These are phyloP conservation scores for Heracleum sosnowskyi DNA, from an alignment of 129 eudicot genomes.

Conservation along the genomic window DNA sequence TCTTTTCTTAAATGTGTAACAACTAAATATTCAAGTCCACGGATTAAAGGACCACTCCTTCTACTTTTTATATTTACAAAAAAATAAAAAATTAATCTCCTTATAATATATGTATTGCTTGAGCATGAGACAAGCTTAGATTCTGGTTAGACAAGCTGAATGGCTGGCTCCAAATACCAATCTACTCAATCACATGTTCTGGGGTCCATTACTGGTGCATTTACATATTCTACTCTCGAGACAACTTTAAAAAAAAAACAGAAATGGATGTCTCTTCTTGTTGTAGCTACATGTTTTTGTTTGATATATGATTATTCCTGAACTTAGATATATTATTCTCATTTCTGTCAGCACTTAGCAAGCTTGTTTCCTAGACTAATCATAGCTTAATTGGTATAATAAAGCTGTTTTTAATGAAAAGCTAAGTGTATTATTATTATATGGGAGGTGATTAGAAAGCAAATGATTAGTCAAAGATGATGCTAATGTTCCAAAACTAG, in stretches of 20 bases:
- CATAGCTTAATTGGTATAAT: background rate
- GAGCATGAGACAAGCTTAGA: slow-evolving; percentile 7
- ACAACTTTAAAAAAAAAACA: no score
- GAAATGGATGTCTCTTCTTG: background rate
- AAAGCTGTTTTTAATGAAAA: background rate
- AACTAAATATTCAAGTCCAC: background rate
- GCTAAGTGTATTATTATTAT: background rate
- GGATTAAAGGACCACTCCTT: background rate
- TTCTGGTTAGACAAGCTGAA: background rate
- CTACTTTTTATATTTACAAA: background rate
- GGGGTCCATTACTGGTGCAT: background rate
- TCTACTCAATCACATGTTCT: background rate
- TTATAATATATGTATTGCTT: background rate
- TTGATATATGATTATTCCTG: background rate
- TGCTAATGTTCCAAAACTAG: background rate
- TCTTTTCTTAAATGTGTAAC: slow-evolving; percentile 6
- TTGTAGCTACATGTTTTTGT: background rate
- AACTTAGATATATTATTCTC: slow-evolving; percentile 1
- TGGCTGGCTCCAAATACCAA: slow-evolving; percentile 9
- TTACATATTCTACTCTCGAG: background rate
- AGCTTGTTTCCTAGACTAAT: background rate
- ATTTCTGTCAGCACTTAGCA: background rate
- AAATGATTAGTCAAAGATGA: slow-evolving; percentile 5
- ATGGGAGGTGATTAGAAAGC: background rate
- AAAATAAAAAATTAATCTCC: background rate